These are phyloP conservation scores for Eucalyptus grandis DNA, from an alignment of 345 rosid genomes.

Conservation along the genomic window DNA sequence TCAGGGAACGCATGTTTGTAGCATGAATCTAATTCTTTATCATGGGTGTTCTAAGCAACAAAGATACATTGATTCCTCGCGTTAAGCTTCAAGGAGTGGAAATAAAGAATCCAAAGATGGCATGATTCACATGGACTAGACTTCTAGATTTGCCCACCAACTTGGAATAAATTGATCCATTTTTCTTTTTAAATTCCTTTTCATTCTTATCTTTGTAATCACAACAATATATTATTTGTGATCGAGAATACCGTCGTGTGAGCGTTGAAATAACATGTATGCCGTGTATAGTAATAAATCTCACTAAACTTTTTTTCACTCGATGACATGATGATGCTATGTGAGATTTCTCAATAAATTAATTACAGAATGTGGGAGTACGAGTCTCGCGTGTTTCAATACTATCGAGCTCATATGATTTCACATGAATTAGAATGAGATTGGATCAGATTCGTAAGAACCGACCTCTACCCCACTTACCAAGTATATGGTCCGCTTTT, in stretches of 20 bases:
- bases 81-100: not conserved
- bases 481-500: too few species aligned
- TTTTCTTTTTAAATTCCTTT: not conserved
- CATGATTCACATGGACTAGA: not conserved
- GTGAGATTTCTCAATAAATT: not conserved
- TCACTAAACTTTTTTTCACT: not conserved
- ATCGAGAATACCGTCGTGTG: not conserved
- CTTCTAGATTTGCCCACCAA: not conserved
- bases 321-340: not conserved
- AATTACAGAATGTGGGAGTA: not conserved
- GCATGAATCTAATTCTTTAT: not conserved
- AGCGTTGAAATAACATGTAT: not conserved
- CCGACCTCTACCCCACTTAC: too few species aligned
- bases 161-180: not conserved
- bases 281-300: not conserved
- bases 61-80: not conserved
- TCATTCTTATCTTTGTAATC: not conserved
- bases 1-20: not conserved
- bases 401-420: not conserved
- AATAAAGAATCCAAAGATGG: not conserved
- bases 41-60: not conserved
- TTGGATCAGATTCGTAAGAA: rapidly evolving
- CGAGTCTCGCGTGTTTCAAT: not conserved
- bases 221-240: not conserved
- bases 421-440: not conserved